Base-by-base conservation (phyloP, 257 asterid genomes). In the Echites panduratus region DNA sequence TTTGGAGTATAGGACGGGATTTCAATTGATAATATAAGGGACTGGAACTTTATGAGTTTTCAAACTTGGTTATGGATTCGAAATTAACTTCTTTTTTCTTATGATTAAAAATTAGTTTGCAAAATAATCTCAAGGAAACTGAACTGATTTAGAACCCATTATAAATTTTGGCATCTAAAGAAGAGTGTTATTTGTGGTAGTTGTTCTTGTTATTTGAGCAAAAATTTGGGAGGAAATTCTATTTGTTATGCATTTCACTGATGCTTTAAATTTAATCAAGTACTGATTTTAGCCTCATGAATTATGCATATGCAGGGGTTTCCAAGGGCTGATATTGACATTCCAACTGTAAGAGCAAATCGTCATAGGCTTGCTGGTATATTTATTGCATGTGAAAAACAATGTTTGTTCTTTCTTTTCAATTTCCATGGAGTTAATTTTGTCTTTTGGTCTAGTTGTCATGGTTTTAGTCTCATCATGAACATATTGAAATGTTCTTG, bases 281-380 rank as follows among this genome's bases (percentile, higher is more conserved):
- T 57, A 40, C 77, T 57, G 52, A 49, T 59, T 35, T 49, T 66
- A 32, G 19, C 12, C 41, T 47, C n/a, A n/a, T 52, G 40, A 38
- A 13, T 4, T 81, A 53, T 74, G 69, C 35, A 19, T 77, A 41
- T 84, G 84, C 89, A 94, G 99, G 98, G 99, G 17, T 94, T 94
- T 79, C 99, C 99, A 24, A 86, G 97, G 86, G 50, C 88, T 2
- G 99, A 91, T 77, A 86, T 94, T 66, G 99, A 91, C 79, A 82
- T 94, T 72, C 89, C 85, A 2, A 54, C 81, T 13, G 97, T 91
- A 52, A 79, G 99, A 76, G 89, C 91, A 16, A 87, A 88, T 41
- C 90, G 99, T 47, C 90, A 53, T 56, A 84, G 86, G 80, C 96
- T 94, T 79, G 81, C 94, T 72, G 96, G 99, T 91, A 86, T 44